These are phyloP conservation scores for Coemansia sp. DNA, from an alignment of 192 early-diverging fungal species.

Conservation along the genomic window DNA sequence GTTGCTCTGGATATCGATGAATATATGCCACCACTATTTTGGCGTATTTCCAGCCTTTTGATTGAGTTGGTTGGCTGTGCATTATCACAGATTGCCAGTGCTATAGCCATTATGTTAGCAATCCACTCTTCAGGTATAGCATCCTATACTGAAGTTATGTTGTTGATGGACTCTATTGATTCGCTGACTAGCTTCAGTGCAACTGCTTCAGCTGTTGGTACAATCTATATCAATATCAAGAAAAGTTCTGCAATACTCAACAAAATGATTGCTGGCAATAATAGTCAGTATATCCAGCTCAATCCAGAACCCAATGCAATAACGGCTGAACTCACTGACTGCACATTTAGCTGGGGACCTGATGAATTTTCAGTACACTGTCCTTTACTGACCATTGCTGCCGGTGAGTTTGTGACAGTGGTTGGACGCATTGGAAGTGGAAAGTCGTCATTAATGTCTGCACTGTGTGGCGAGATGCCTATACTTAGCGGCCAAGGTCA, in stretches of 20 bases:
- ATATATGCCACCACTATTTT: constrained; percentile 23
- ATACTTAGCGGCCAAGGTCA: constrained; percentile 63
- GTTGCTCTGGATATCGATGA: constrained; percentile 6
- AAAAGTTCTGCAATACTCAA: constrained; percentile 6
- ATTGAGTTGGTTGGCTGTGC: constrained; percentile 28
- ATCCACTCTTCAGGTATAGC: constrained; percentile 29
- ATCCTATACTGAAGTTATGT: constrained; percentile 10
- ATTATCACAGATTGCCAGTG: constrained; percentile 56
- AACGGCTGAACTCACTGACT: constrained; percentile 17
- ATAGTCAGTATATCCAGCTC: constrained; percentile 4
- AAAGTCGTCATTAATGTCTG: constrained; percentile 62
- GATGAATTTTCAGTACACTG: constrained; percentile 57
- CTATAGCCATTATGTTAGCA: constrained; percentile 61
- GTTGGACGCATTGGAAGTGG: constrained; percentile 84
- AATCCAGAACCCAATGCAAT: neutral
- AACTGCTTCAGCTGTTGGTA: neutral
- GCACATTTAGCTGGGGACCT: constrained; percentile 29
- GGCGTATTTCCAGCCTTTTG: constrained; percentile 14
- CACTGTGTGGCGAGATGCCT: constrained; percentile 85
- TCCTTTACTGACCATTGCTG: constrained; percentile 59
- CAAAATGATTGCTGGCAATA: neutral
- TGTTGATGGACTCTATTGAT: constrained; percentile 25
- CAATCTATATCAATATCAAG: neutral
- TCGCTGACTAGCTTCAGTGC: constrained; percentile 17
- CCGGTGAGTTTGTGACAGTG: constrained; percentile 72